phyloP scores from a whole-genome alignment of 2,329 filamentous ascomycete genomes.

The Niveomyces coronatus region DNA sequence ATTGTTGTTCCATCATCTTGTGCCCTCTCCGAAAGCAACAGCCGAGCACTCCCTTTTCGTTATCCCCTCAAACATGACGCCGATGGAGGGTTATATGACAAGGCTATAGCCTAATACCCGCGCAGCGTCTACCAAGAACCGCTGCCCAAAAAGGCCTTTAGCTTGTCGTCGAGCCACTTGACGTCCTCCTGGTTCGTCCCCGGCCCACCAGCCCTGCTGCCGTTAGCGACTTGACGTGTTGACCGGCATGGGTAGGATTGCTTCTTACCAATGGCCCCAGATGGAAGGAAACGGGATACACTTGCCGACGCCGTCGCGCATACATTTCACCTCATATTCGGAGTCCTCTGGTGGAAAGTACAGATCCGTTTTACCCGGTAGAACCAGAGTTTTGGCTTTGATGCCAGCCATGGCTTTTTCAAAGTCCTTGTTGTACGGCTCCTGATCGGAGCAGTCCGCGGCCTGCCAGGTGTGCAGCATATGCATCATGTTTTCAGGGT shows the following conservation, averaged over 20 bases:
- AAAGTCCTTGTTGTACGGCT: slow-evolving; percentile 58
- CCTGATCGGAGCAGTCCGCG: slow-evolving; percentile 58
- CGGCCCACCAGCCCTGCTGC: slow-evolving; percentile 52
- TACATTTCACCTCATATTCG: slow-evolving; percentile 54
- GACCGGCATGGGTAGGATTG: not conserved
- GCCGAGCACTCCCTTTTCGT: not conserved
- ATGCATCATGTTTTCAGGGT: slow-evolving; percentile 63
- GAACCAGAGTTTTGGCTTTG: slow-evolving; percentile 60
- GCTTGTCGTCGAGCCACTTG: slow-evolving; percentile 57
- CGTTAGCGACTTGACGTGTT: not conserved
- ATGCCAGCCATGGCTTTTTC: slow-evolving; percentile 56
- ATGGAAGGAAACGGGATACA: slow-evolving; percentile 30
- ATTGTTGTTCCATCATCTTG: no score
- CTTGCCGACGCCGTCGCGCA: slow-evolving; percentile 23
- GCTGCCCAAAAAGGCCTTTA: slow-evolving; percentile 35
- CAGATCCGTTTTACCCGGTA: slow-evolving; percentile 64
- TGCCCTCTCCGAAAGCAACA: no score
- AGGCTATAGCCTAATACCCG: no score
- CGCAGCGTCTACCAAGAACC: slow-evolving; percentile 5
- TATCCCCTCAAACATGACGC: no score
- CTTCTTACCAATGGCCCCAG: slow-evolving; percentile 30
- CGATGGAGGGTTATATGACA: no score
- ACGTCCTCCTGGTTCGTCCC: slow-evolving; percentile 62
- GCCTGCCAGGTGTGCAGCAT: slow-evolving; percentile 76
- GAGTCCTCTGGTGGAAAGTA: slow-evolving; percentile 79